Conservation (phyloP, 2,329 filamentous ascomycete species). For the Pseudohalonectria lignicola region DNA sequence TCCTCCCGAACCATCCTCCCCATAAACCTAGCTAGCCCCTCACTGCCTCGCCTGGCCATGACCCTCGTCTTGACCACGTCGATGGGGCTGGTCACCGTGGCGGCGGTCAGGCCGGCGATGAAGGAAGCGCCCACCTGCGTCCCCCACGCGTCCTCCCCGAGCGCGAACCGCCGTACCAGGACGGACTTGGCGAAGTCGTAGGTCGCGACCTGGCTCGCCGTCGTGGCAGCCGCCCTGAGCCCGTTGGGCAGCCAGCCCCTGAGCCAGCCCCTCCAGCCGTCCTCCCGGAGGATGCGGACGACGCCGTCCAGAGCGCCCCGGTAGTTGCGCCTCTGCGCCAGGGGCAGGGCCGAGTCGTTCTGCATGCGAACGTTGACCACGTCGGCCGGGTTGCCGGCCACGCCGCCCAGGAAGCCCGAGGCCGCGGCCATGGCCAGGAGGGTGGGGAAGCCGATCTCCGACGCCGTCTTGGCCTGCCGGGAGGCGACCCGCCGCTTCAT, state of each 20-base stretch:
- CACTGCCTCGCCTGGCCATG: background rate
- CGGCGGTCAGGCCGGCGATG: constrained; percentile 60
- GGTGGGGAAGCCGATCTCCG: constrained; percentile 51
- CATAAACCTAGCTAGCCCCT: background rate
- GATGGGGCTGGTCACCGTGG: constrained; percentile 58
- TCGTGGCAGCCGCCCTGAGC: constrained; percentile 11
- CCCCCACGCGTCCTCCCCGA: constrained; percentile 42
- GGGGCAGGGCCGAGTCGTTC: constrained; percentile 14
- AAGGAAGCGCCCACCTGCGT: constrained; percentile 43
- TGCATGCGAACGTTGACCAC: constrained; percentile 16
- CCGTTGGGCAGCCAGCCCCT: constrained; percentile 8
- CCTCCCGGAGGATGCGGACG: constrained; percentile 5
- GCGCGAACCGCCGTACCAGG: constrained; percentile 12
- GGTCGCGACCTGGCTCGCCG: constrained; percentile 11
- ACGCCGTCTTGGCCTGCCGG: constrained; percentile 40
- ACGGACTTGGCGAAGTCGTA: constrained; percentile 11
- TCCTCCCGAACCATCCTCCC: background rate
- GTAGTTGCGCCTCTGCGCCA: constrained; percentile 8
- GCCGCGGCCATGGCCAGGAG: constrained; percentile 53
- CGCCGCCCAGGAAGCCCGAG: constrained; percentile 56
- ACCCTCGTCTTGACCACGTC: constrained; percentile 55
- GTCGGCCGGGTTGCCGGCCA: constrained; percentile 37
- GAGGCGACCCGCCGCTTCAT: constrained; percentile 47
- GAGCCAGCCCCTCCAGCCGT: constrained; percentile 8
- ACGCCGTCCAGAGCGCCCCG: constrained; percentile 7